phyloP scores from a whole-genome alignment of 805 yeast genomes.

The Pachysolen tannophilus region DNA sequence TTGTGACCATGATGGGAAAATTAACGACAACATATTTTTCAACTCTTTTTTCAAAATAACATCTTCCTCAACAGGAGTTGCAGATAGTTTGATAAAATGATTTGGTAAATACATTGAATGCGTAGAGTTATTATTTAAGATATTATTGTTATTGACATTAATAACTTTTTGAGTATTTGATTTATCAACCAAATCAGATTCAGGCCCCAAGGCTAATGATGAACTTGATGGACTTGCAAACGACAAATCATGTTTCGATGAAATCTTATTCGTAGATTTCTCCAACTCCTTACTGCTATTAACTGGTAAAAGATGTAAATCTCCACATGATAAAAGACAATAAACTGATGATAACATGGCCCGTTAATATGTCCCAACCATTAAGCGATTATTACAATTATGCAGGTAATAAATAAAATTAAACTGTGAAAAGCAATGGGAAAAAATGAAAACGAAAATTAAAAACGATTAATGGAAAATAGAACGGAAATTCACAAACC shows the following conservation, averaged over 20 bases:
- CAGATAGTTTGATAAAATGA: conserved; percentile 28
- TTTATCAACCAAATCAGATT: not conserved
- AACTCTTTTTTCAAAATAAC: conserved; percentile 27
- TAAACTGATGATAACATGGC: too few species aligned
- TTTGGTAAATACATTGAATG: conserved; percentile 45
- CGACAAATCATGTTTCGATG: not conserved
- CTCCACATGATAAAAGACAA: conserved; percentile 21
- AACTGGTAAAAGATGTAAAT: conserved; percentile 19
- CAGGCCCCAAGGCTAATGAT: not conserved
- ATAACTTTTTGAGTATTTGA: conserved; percentile 5
- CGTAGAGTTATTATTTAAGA: conserved; percentile 25
- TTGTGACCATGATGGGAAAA: conserved; percentile 33
- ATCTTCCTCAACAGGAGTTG: conserved; percentile 20
- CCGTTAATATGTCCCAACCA: too few species aligned
- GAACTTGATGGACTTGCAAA: conserved; percentile 1
- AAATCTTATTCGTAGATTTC: not conserved
- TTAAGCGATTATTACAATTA: too few species aligned
- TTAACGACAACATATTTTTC: conserved; percentile 27
- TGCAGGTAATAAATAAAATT: too few species aligned
- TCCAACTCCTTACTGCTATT: not conserved
- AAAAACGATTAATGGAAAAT: too few species aligned
- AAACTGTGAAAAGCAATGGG: too few species aligned
- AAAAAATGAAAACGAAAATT: too few species aligned
- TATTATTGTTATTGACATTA: conserved; percentile 4
- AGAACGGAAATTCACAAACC: too few species aligned